Evolutionary conservation across 306 rosid genomes (phyloP), one percentile per base, ranked within the genome.

Genomic region (Gynostemma pentaphyllum): DNA sequence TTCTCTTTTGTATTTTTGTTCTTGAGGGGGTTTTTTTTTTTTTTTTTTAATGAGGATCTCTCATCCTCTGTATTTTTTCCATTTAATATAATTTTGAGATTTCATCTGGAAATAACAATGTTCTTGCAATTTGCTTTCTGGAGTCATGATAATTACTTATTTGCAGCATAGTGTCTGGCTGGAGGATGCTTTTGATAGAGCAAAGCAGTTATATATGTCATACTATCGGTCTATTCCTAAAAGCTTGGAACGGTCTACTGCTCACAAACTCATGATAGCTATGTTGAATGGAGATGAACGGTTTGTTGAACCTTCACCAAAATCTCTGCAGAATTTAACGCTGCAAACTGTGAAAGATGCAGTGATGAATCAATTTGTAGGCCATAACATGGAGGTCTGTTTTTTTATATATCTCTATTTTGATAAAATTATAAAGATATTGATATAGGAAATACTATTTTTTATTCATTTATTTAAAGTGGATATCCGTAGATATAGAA

Each of bases 201-300:
- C 96, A 63, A 81, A 86, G 72, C 99, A 92, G 66, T 70, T 92
- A 74, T 92, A 92, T 76, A 70, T 92, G 72, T 88, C 99, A 37
- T 88, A 88, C 81, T 88, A 92, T 65, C 87, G 95, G 61, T 92
- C 99, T 71, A 92, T 92, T 75, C 96, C 99, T 24, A 92, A 92
- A 84, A 92, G 99, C 81, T 77, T 92, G 85, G 99, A 88, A 77
- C 96, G 99, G 23, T 88, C 99, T 50, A 92, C 99, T 81, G 99
- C 99, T 69, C 96, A 92, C 80, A 92, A 88, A 75, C 99, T 92
- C 79, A 88, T 92, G 99, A 75, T 84, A 60, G 99, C 97, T 70
- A 92, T 92, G 99, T 67, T 88, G 82, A 86, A 84, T 67, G 94
- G 94, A 53, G 99, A 92, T 47, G 99, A 92, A 74, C 80, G 99